These are phyloP conservation scores for Fusarium cicatricum DNA, from an alignment of 2,329 filamentous ascomycete genomes.

Conservation along the genomic window DNA sequence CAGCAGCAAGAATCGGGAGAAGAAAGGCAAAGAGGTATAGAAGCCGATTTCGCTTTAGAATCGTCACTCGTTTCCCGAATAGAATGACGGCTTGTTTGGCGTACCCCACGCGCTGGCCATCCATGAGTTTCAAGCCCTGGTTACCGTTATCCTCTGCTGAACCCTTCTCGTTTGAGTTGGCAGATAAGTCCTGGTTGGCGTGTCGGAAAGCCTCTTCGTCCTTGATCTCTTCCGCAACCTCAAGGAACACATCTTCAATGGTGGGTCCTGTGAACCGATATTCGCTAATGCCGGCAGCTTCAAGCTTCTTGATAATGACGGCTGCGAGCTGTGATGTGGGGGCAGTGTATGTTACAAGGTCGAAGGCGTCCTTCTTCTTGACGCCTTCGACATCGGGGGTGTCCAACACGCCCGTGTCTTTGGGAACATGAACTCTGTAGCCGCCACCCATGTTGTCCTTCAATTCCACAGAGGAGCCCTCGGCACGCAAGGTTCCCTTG, in stretches of 20 bases:
- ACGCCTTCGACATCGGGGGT: conserved; percentile 64
- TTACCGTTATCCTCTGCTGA: conserved; percentile 38
- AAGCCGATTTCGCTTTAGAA: conserved; percentile 80
- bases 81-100: conserved; percentile 75
- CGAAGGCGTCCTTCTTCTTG: conserved; percentile 67
- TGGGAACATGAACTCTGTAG: conserved; percentile 81
- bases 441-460: conserved; percentile 85
- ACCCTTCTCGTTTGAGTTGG: conserved; percentile 34
- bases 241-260: conserved; percentile 91
- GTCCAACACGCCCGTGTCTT: conserved; percentile 58
- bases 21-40: conserved; percentile 78
- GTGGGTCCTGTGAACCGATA: conserved; percentile 90
- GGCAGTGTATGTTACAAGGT: conserved; percentile 77
- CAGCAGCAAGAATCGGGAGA: conserved; percentile 81
- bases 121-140: conserved; percentile 64
- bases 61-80: conserved; percentile 78
- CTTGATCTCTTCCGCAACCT: conserved; percentile 81
- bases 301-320: conserved; percentile 73
- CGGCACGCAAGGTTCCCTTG: conserved; percentile 80
- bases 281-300: conserved; percentile 72
- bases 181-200: conserved; percentile 29
- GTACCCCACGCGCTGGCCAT: conserved; percentile 75
- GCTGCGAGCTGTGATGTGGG: conserved; percentile 75
- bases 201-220: conserved; percentile 54
- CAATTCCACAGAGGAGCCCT: conserved; percentile 85